These are phyloP conservation scores for Aristolochia contorta DNA, from an alignment of 164 flowering plant genomes.

Conservation along the genomic window DNA sequence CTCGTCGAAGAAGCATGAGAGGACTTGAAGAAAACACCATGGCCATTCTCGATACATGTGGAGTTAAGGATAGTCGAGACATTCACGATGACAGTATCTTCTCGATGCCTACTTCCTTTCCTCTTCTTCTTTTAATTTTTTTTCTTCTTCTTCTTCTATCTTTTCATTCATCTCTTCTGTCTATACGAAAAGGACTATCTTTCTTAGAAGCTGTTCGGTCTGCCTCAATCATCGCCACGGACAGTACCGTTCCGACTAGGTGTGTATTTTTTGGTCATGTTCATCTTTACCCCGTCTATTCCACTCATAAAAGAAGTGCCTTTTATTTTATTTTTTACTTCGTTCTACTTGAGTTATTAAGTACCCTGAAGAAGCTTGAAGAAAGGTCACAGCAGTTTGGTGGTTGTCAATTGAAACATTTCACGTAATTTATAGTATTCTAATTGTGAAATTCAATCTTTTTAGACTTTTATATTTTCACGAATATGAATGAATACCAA, in stretches of 20 bases:
- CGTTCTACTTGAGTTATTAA: neutral
- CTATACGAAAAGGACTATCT: slow-evolving; percentile 34
- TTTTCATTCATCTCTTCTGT: neutral
- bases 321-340: neutral
- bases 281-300: no score
- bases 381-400: no score
- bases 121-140: slow-evolving; percentile 1
- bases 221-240: slow-evolving; percentile 36
- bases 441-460: no score
- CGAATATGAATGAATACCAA: no score
- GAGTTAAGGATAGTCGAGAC: slow-evolving; percentile 35
- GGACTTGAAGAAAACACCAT: slow-evolving; percentile 63
- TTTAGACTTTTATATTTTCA: no score
- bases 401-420: no score
- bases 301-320: neutral
- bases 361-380: neutral
- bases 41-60: slow-evolving; percentile 59
- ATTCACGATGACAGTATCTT: slow-evolving; percentile 43
- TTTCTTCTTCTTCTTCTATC: neutral
- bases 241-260: slow-evolving; percentile 51
- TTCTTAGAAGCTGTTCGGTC: slow-evolving; percentile 78
- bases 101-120: neutral
- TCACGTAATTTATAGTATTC: no score
- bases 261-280: slow-evolving; percentile 11
- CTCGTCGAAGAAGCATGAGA: slow-evolving; percentile 12